Conservation (phyloP, 805 yeast genomes). For the Clavispora asparagi region DNA sequence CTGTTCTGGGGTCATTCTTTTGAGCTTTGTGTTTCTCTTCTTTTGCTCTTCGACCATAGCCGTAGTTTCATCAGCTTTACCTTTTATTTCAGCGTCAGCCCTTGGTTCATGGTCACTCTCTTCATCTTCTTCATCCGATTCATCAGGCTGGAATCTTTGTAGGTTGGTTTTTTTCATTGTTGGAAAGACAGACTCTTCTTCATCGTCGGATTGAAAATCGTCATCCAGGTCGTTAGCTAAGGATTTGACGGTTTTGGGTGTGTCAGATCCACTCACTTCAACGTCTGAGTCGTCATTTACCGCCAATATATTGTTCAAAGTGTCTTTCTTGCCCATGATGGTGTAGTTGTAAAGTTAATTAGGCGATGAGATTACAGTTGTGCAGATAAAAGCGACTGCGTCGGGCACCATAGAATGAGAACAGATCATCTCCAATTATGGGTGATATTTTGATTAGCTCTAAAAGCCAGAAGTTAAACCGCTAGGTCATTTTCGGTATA, state of each 20-base stretch:
- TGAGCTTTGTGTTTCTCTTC: conserved; percentile 34
- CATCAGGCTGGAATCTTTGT: conserved; percentile 1
- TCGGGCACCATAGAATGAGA: neutral
- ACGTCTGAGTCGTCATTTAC: neutral
- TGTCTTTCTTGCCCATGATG: neutral
- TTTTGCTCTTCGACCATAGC: conserved; percentile 14
- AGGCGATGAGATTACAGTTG: neutral
- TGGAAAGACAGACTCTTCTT: conserved; percentile 11
- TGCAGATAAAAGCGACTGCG: neutral
- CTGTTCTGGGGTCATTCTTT: conserved; percentile 52
- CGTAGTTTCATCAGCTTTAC: conserved; percentile 9
- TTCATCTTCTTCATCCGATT: conserved; percentile 1
- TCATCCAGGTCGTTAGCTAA: conserved; percentile 4
- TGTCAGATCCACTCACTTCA: neutral
- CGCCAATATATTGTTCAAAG: neutral
- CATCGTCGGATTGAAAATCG: conserved; percentile 11
- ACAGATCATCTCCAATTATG: too few relatives aligned
- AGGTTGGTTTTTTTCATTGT: conserved; percentile 6
- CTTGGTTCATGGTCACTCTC: conserved; percentile 1
- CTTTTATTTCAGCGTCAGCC: neutral
- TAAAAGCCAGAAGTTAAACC: too few relatives aligned
- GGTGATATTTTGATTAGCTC: too few relatives aligned
- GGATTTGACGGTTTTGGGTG: neutral
- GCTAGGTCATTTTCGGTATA: too few relatives aligned
- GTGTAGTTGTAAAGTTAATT: neutral